A percentile compares a stretch with the other conserved stretches of the same genome.
These are phyloP conservation scores for Pelargonium nanum DNA, from an alignment of 345 rosid genomes.

Conservation along the genomic window DNA sequence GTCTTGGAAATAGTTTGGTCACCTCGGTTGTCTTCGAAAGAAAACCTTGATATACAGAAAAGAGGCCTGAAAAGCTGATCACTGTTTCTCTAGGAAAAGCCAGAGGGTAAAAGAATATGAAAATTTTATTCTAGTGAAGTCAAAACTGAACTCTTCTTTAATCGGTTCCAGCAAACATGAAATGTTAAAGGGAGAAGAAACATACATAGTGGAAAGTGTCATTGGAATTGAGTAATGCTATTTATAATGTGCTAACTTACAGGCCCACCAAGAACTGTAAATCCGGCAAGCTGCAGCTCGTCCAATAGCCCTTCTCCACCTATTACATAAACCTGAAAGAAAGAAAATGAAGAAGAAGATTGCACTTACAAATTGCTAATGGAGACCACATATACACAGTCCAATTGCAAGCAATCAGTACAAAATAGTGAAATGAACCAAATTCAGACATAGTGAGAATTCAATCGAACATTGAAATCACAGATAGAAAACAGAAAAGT, in stretches of 20 bases:
- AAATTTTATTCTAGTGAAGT: too few species aligned
- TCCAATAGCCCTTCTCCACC: slow-evolving; percentile 76
- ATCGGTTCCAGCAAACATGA: neutral
- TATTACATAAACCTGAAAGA: slow-evolving; percentile 63
- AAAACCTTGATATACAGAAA: too few species aligned
- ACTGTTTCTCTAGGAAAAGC: too few species aligned
- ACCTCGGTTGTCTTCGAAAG: neutral
- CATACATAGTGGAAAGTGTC: neutral
- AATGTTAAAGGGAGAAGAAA: neutral
- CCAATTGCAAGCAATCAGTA: neutral
- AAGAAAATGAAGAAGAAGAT: neutral
- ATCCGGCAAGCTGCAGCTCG: slow-evolving; percentile 69
- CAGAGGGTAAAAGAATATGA: too few species aligned
- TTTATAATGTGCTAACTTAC: slow-evolving; percentile 27
- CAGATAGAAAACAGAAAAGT: too few species aligned
- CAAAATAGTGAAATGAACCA: neutral
- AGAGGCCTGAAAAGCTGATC: too few species aligned
- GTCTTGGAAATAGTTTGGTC: neutral
- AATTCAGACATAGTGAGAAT: neutral
- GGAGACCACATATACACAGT: neutral
- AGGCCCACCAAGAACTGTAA: slow-evolving; percentile 76
- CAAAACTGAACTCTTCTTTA: neutral
- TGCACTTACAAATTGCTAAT: neutral
- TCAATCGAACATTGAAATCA: neutral
- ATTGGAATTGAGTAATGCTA: neutral